phyloP scores from a whole-genome alignment of 2,329 filamentous ascomycete species.

The Hypoxylon sp. region DNA sequence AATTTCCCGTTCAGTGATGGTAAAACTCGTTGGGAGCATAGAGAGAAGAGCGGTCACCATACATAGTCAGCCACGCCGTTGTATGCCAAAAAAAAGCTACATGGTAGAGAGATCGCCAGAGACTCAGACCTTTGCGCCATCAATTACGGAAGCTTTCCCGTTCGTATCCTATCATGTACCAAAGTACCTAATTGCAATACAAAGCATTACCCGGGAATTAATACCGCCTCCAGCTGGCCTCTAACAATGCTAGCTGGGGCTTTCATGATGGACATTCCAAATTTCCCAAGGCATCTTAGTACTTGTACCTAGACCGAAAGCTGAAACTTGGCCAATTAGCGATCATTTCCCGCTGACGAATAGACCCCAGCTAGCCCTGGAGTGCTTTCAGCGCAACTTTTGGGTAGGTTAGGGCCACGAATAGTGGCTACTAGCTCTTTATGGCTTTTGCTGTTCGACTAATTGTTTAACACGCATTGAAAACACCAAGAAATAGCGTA shows the following conservation, averaged over 20 bases:
- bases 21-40: constrained; percentile 6
- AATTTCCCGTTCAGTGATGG: constrained; percentile 5
- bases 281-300: constrained; percentile 11
- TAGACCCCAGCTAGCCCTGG: neutral
- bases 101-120: constrained; percentile 18
- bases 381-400: constrained; percentile 5
- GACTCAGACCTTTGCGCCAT: constrained; percentile 16
- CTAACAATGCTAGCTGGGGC: constrained; percentile 12
- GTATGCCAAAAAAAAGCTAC: constrained; percentile 2
- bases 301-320: constrained; percentile 11
- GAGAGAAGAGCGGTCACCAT: neutral
- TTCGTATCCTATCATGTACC: neutral
- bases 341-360: constrained; percentile 12
- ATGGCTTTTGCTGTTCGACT: constrained; percentile 3
- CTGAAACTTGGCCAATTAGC: constrained; percentile 34
- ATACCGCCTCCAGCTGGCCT: constrained; percentile 1
- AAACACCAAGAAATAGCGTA: neutral
- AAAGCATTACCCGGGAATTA: constrained; percentile 1
- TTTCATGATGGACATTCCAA: constrained; percentile 3
- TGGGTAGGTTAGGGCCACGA: neutral
- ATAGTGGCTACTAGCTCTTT: constrained; percentile 12
- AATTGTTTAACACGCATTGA: neutral
- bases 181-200: too few species aligned
- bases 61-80: constrained; percentile 24
- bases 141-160: neutral